These are phyloP conservation scores for Mycena kentingensis DNA, from an alignment of 768 basidiomycete species.

Conservation along the genomic window DNA sequence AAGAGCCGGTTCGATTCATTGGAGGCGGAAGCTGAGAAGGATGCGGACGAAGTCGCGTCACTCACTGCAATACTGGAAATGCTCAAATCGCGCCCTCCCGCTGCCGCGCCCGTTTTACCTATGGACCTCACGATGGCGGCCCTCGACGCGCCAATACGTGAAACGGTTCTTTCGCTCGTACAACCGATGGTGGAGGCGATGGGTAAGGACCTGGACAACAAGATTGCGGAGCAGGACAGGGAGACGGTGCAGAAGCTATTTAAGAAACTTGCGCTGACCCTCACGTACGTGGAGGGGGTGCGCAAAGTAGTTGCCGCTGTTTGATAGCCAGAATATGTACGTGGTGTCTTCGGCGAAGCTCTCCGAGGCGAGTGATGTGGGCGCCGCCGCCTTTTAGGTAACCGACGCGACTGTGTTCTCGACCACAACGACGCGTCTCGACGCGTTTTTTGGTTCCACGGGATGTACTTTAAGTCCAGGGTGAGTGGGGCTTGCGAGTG, in stretches of 20 bases:
- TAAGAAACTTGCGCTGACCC: slow-evolving; percentile 13
- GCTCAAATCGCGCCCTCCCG: background rate
- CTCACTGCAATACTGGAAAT: slow-evolving; percentile 26
- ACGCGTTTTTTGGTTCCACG: no score
- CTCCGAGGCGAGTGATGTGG: no score
- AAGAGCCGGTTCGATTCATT: slow-evolving; percentile 23
- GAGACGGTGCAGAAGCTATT: slow-evolving; percentile 16
- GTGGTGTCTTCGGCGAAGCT: no score
- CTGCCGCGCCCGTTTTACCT: slow-evolving; percentile 8
- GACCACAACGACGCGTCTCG: no score
- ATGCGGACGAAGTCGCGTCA: slow-evolving; percentile 26
- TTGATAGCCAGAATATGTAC: background rate
- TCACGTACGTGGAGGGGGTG: slow-evolving; percentile 16
- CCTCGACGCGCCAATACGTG: slow-evolving; percentile 19
- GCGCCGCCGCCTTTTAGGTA: no score
- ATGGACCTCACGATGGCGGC: slow-evolving; percentile 10
- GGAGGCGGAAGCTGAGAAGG: slow-evolving; percentile 17
- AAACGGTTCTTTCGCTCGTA: slow-evolving; percentile 10
- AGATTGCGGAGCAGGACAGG: slow-evolving; percentile 11
- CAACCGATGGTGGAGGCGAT: slow-evolving; percentile 16
- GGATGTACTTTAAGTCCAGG: no score
- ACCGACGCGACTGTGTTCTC: no score
- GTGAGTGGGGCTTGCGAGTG: no score
- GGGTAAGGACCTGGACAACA: slow-evolving; percentile 2
- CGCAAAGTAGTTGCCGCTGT: background rate